Base-by-base conservation (phyloP, 2,329 filamentous ascomycete genomes). In the Clarireedia homoeocarpa region DNA sequence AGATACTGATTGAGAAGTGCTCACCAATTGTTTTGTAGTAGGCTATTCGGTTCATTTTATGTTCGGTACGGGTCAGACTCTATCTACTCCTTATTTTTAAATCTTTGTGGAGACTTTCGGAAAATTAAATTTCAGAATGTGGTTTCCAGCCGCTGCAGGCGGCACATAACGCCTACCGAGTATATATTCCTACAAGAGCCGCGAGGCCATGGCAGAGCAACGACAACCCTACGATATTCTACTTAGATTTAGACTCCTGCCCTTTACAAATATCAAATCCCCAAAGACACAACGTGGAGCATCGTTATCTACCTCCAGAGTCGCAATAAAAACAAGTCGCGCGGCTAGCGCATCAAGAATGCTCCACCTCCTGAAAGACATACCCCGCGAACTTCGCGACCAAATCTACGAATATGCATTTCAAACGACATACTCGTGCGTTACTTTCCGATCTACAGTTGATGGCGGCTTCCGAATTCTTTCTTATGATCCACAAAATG, bases 1-100 rank as follows among this genome's bases (percentile, higher is more conserved):
- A 55, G 24, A 64, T 67, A 26, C 30, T 34, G 30, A 34, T 14
- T n/a, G 39, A 42, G 17, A 42, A 17, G 17, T 20, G 9, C 17
- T 15, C 15, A 42, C 39, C 6, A 9, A 42, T n/a, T 42, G 15
- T 20, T 5, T 42, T 42, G 14, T 6, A 42, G 30, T 34, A 34
- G 30, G 30, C 12, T 34, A 9, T 12, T 34, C 30, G 30, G 30
- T 34, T 12, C 30, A 4, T 12, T 34, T 34, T 34, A 12, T 34
- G 30, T 34, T 34, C 12, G 30, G 4, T 34, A 12, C 12, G 30
- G 30, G 9, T 34, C 10, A 34, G 30, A 34, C 10, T 34, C 30
- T 34, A 9, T 10, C 7, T 30, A 14, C 30, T 34, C 30, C 14
- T 4, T 34, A 34, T 12, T 34, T 14, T 34, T 10, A 12, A 34